Base-by-base conservation (phyloP, 164 flowering plant species). In the Berberis vulgaris region DNA sequence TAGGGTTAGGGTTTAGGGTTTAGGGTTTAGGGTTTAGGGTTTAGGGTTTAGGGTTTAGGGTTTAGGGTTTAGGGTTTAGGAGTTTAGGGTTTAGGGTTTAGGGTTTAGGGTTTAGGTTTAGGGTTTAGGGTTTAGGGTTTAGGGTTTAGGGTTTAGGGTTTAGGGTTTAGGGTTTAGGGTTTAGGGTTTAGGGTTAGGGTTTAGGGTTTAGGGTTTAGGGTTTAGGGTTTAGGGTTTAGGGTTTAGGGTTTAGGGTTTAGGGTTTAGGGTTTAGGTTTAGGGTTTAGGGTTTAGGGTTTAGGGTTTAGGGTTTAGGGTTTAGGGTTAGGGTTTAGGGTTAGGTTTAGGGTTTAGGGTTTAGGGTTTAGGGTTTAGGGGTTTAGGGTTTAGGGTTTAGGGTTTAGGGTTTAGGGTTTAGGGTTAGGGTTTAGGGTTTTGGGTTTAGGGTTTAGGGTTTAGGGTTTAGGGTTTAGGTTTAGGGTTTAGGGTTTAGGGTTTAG, bases 101-200 rank as follows among this genome's bases (percentile, higher is more conserved):
- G 61, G 61, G 61, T 58, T 58, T 58, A 42, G 61, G 61, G 38
- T 58, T 58, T 26, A 42, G 61, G 61, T 58, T 58, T 58, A 58
- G 61, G 61, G 61, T 58, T 58, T 58, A 58, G 61, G 61, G 60
- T 58, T 58, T 58, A 58, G 61, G 65, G 70, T 63, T 67, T 67
- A 60, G 61, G 70, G 70, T 67, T 60, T 67, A 67, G 70, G 70
- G 70, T 60, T 67, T 67, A 59, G 26, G 69, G 69, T 52, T 50
- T 63, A 50, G 57, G 66, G 66, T 57, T 65, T 65, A 57, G 68
- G 68, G 68, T 66, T 66, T 59, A 59, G 69, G 70, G 70, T 60
- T 67, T 67, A 60, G 65, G 65, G 64, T 49, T 67, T 67, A 52
- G 65, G 70, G 70, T 67, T 67, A 52, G 40, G 70, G 70, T 49